A percentile compares a stretch with the other conserved stretches of the same genome.
Evolutionary conservation across 2,329 filamentous ascomycete genomes (phyloP).

Genomic region (Monascus ruber): DNA sequence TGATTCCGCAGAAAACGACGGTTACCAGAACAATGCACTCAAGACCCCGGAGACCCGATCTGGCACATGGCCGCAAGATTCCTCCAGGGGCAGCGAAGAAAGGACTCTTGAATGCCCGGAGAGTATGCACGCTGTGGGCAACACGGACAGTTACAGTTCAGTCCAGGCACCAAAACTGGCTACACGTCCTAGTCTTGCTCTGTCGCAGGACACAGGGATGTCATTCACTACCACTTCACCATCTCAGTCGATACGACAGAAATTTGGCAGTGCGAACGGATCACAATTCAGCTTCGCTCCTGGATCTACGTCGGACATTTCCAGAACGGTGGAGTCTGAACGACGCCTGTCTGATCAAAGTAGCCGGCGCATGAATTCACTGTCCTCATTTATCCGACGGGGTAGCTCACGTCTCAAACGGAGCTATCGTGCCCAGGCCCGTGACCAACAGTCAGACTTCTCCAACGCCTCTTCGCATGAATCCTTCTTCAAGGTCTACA

Average conservation of each 20-base stretch:
- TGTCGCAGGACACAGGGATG: slow-evolving; percentile 22
- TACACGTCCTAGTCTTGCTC: slow-evolving; percentile 20
- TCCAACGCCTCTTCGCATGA: slow-evolving; percentile 75
- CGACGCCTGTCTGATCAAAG: slow-evolving; percentile 48
- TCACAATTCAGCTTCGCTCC: slow-evolving; percentile 41
- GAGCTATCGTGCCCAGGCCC: slow-evolving; percentile 39
- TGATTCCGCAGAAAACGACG: slow-evolving; percentile 4
- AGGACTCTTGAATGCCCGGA: slow-evolving; percentile 17
- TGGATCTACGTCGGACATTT: slow-evolving; percentile 41
- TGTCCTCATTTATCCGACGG: slow-evolving; percentile 67
- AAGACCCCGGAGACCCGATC: slow-evolving; percentile 3
- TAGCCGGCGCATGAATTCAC: slow-evolving; percentile 36
- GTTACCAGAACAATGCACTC: background rate
- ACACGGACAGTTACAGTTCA: slow-evolving; percentile 21
- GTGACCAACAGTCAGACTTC: slow-evolving; percentile 60
- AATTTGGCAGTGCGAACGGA: slow-evolving; percentile 38
- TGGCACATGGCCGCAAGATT: slow-evolving; percentile 22
- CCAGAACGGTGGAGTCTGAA: slow-evolving; percentile 41
- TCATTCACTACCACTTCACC: slow-evolving; percentile 21
- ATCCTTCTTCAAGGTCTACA: slow-evolving; percentile 56
- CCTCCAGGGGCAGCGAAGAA: slow-evolving; percentile 18
- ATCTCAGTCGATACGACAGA: slow-evolving; percentile 33
- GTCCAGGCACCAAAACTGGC: slow-evolving; percentile 17
- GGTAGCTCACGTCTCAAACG: slow-evolving; percentile 44
- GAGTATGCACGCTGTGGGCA: slow-evolving; percentile 21